phyloP scores from a whole-genome alignment of 768 basidiomycete species.

The Mycena belliarum region DNA sequence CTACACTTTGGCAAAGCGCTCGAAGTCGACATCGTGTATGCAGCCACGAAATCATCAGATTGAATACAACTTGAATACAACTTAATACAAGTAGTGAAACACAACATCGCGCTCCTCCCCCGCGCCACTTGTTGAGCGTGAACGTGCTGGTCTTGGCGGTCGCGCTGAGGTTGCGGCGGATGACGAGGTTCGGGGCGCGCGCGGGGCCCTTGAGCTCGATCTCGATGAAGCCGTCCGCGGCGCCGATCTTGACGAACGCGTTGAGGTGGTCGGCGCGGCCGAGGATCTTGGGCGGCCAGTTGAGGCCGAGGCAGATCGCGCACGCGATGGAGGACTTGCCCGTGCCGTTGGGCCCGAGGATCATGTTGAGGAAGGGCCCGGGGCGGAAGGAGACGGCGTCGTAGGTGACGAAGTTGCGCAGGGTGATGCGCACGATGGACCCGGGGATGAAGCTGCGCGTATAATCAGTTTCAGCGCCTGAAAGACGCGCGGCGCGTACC shows the following conservation, averaged over 20 bases:
- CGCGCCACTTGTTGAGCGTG: slow-evolving; percentile 66
- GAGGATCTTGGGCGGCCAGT: slow-evolving; percentile 68
- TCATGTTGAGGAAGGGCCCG: slow-evolving; percentile 94
- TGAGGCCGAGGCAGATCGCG: slow-evolving; percentile 81
- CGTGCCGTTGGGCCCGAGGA: slow-evolving; percentile 94
- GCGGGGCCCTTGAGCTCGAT: slow-evolving; percentile 82
- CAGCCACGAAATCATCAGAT: too few species aligned
- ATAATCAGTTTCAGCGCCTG: too few species aligned
- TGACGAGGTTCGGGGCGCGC: slow-evolving; percentile 74
- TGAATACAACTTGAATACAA: too few species aligned
- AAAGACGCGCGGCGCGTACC: slow-evolving; percentile 41
- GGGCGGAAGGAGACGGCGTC: slow-evolving; percentile 88
- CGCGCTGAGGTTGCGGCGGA: slow-evolving; percentile 69
- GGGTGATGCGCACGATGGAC: slow-evolving; percentile 85
- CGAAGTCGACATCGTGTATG: too few species aligned
- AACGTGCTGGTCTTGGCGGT: slow-evolving; percentile 63
- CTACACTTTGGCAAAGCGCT: too few species aligned
- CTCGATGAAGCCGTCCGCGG: slow-evolving; percentile 77
- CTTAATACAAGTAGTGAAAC: too few species aligned
- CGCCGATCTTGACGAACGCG: slow-evolving; percentile 81
- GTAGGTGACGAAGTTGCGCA: slow-evolving; percentile 93
- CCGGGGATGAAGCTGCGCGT: slow-evolving; percentile 49
- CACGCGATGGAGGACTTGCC: slow-evolving; percentile 95
- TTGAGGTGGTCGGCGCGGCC: slow-evolving; percentile 80
- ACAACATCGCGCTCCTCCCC: slow-evolving; percentile 57